Base-by-base conservation (phyloP, 78 protist genomes). In the Emiliania huxleyi region DNA sequence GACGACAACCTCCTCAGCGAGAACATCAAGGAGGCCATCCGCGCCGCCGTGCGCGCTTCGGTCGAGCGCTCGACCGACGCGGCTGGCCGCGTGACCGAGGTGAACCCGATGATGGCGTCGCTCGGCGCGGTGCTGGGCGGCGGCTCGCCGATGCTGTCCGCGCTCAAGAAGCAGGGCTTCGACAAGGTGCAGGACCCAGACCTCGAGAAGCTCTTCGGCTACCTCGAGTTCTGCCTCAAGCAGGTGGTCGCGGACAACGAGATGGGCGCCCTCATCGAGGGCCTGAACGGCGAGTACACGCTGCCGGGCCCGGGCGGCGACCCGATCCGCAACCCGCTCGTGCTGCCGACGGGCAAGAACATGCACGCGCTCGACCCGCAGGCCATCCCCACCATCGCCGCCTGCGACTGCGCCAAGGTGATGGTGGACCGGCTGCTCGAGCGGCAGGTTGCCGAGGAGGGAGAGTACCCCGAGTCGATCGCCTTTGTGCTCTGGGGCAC, bases 351-450 rank as follows among this genome's bases (percentile, higher is more conserved):
- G 62, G 94, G 94, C 92, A 93, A 93, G 94, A 93, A 93, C 88
- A 93, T 93, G 92, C 94, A 93, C 92, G 94, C 94, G 73, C 94
- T 93, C 73, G 94, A 93, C 94, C 94, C 94, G 90, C 94, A 93
- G 88, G 91, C 94, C n/a, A 93, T 93, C 91, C 94, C 94, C n/a
- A 93, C 94, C 12, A 8, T 38, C 45, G 94, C 94, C 22, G 94
- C 94, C 38, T 69, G 71, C 52, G 92, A 93, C 87, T 93, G 92
- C 89, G 94, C 94, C 62, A 93, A 93, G 91, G 77, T 73, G 81
- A 92, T 93, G 29, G 94, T 93, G 40, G 94, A 93, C 71, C 84
- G 94, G 19, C 91, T 93, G 43, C 85, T 93, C 55, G 94, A 87
- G 69, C 84, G 94, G 37, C 92, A 85, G 52, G 42, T n/a, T 55